Conservation (phyloP, 1,284 basidiomycete species). For the Cystobasidiaceae sp. region DNA sequence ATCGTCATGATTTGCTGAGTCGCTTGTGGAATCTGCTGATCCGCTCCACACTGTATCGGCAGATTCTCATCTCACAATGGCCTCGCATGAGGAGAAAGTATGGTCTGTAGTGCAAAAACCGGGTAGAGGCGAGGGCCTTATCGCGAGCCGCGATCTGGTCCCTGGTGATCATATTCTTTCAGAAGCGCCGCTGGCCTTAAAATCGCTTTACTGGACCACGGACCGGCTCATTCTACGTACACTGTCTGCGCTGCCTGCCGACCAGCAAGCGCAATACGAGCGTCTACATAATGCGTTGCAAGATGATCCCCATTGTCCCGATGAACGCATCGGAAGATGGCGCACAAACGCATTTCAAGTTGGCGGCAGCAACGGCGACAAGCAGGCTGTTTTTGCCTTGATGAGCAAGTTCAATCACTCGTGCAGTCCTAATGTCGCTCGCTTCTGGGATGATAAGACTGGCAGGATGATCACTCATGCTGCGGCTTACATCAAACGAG, state of each 20-base stretch:
- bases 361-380: not conserved
- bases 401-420: not conserved
- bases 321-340: not conserved
- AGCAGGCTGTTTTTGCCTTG: not conserved
- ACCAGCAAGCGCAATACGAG: no score
- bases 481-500: not conserved
- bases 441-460: not conserved
- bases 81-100: not conserved
- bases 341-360: not conserved
- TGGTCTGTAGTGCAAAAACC: not conserved
- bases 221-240: no score
- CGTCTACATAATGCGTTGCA: no score
- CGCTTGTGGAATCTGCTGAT: not conserved
- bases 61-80: not conserved
- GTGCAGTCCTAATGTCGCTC: not conserved
- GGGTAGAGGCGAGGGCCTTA: conserved; percentile 10
- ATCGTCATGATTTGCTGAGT: no score
- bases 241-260: no score
- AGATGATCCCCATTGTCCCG: not conserved
- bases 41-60: not conserved
- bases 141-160: no score
- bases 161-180: no score
- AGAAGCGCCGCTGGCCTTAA: no score
- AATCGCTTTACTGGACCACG: no score
- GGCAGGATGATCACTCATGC: not conserved